Evolutionary conservation across 116 monocot genomes (phyloP).

Genomic region (Zostera marina): DNA sequence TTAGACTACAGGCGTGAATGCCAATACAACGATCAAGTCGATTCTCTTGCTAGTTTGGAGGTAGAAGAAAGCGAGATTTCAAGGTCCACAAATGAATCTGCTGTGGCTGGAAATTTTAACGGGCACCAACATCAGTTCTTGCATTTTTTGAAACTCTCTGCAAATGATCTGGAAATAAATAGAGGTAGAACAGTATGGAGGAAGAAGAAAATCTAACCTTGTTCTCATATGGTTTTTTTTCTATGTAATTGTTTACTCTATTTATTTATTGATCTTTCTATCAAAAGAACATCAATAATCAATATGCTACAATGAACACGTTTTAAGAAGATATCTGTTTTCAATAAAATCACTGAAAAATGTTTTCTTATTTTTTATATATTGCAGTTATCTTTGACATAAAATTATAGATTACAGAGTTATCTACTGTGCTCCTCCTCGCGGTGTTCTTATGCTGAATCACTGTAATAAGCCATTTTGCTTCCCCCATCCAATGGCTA

Average conservation of each 20-base stretch:
- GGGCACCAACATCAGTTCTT: constrained; percentile 31
- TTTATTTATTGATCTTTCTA: too few relatives aligned
- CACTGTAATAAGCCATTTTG: constrained; percentile 27
- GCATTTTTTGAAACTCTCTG: constrained; percentile 62
- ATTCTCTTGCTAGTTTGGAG: constrained; percentile 80
- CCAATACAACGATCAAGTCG: constrained; percentile 87
- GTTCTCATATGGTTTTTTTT: background rate
- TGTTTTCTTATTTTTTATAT: too few relatives aligned
- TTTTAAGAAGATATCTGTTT: background rate
- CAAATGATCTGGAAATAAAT: constrained; percentile 66
- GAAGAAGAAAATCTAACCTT: constrained; percentile 11
- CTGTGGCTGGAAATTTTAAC: constrained; percentile 30
- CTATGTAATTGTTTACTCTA: background rate
- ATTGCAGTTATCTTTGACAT: too few relatives aligned
- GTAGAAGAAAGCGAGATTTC: constrained; percentile 6
- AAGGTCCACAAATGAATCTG: background rate
- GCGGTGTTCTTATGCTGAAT: background rate
- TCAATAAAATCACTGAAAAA: too few relatives aligned
- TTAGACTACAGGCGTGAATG: constrained; percentile 92
- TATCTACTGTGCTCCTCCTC: too few relatives aligned
- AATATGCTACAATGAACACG: background rate
- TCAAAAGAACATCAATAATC: too few relatives aligned
- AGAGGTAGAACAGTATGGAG: constrained; percentile 86
- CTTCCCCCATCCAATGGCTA: constrained; percentile 41
- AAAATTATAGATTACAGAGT: too few relatives aligned